Evolutionary conservation across 805 yeast species (phyloP).

Genomic region (Starmerella gropengiesseri): DNA sequence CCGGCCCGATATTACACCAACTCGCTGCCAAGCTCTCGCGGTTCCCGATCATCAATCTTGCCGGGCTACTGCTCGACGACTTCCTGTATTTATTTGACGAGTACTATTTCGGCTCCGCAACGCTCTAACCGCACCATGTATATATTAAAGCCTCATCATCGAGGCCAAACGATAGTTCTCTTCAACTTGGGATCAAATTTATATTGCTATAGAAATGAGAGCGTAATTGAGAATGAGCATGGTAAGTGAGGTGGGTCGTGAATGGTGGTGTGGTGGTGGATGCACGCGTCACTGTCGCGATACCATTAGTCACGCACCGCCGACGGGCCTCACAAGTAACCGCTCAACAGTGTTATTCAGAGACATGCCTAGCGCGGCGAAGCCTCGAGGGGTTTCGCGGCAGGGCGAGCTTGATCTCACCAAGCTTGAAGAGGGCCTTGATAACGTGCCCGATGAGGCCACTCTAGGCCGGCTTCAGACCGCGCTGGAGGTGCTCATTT

Average conservation of each 20-base stretch:
- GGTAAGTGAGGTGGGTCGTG: neutral
- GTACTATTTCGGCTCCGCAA: conserved; percentile 22
- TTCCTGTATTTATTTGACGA: conserved; percentile 32
- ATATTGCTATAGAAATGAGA: neutral
- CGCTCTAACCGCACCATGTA: conserved; percentile 9
- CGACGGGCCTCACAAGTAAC: neutral
- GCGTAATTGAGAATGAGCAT: neutral
- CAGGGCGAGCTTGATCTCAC: conserved; percentile 15
- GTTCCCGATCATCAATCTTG: conserved; percentile 29
- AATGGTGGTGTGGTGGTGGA: neutral
- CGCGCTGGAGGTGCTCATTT: conserved; percentile 21
- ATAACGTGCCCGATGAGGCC: conserved; percentile 20
- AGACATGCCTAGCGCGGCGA: conserved; percentile 11
- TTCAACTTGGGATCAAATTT: neutral
- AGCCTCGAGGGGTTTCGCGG: conserved; percentile 8
- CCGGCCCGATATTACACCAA: conserved; percentile 27
- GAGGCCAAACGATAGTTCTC: neutral
- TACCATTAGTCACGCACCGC: conserved; percentile 5
- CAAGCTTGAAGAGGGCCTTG: conserved; percentile 7
- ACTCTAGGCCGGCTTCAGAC: conserved; percentile 19
- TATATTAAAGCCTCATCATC: too few relatives aligned
- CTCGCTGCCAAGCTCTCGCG: conserved; percentile 23
- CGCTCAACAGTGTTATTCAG: neutral
- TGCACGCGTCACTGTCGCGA: neutral
- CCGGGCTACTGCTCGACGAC: conserved; percentile 30